Evolutionary conservation across 2,329 filamentous ascomycete genomes (phyloP).

Genomic region (Stylonectria norvegica): DNA sequence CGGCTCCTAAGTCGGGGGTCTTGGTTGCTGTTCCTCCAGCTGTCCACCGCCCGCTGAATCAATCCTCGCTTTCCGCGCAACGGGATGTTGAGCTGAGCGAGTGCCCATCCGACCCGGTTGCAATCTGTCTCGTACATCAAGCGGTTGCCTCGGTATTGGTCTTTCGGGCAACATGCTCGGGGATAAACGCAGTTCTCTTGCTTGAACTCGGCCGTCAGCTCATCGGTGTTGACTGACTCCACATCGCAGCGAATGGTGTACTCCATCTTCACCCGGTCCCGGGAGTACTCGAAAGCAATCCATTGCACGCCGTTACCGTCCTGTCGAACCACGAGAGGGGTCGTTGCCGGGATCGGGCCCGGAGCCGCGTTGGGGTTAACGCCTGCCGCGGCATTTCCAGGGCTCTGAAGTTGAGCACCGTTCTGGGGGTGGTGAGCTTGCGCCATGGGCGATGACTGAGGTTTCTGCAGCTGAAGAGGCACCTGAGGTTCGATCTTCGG

Average conservation of each 20-base stretch:
- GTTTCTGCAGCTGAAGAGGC: constrained; percentile 59
- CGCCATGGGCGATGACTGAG: constrained; percentile 42
- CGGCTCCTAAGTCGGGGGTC: constrained; percentile 87
- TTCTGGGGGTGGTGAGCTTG: constrained; percentile 36
- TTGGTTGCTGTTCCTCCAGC: constrained; percentile 98
- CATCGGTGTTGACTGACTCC: constrained; percentile 90
- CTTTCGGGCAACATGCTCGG: constrained; percentile 88
- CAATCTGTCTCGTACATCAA: constrained; percentile 97
- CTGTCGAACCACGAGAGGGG: constrained; percentile 87
- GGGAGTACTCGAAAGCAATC: constrained; percentile 98
- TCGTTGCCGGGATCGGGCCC: constrained; percentile 94
- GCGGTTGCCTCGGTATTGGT: constrained; percentile 93
- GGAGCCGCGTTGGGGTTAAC: constrained; percentile 89
- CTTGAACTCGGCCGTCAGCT: constrained; percentile 84
- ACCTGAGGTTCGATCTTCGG: constrained; percentile 63
- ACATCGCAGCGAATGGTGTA: constrained; percentile 98
- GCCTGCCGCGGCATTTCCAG: constrained; percentile 41
- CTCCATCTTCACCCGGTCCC: constrained; percentile 97
- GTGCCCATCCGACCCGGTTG: constrained; percentile 98
- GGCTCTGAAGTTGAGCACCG: constrained; percentile 38
- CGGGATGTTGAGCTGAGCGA: constrained; percentile 88
- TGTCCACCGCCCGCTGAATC: constrained; percentile 95
- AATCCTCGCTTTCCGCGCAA: constrained; percentile 90
- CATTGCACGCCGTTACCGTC: constrained; percentile 97
- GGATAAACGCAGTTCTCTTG: constrained; percentile 98